Percentiles rank a stretch among this genome's conserved stretches.
These are phyloP conservation scores for Xylariaceae sp. DNA, from an alignment of 2,329 filamentous ascomycete genomes.

Conservation along the genomic window DNA sequence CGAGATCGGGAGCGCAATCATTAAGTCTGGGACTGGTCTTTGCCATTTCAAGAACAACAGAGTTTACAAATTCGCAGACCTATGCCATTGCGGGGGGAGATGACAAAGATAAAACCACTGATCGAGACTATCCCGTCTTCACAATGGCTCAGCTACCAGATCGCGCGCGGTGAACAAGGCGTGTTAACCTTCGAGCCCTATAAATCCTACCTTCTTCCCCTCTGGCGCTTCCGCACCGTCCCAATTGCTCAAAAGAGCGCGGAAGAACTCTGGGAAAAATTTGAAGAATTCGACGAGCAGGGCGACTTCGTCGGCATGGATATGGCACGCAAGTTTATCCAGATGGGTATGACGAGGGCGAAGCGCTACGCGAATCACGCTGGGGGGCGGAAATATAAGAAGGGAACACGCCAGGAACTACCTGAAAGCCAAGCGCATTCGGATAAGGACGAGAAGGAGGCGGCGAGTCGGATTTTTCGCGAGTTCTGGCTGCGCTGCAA, in stretches of 20 bases:
- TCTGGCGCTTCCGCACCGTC: slow-evolving; percentile 56
- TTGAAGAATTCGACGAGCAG: slow-evolving; percentile 46
- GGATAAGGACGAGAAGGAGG: slow-evolving; percentile 46
- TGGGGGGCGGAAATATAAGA: slow-evolving; percentile 53
- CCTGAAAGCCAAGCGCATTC: slow-evolving; percentile 41
- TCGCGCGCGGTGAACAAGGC: slow-evolving; percentile 57
- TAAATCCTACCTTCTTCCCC: slow-evolving; percentile 55
- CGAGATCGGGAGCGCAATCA: no score
- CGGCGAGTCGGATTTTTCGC: slow-evolving; percentile 46
- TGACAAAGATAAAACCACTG: no score
- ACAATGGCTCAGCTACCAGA: slow-evolving; percentile 49
- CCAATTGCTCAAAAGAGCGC: slow-evolving; percentile 50
- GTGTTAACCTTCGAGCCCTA: slow-evolving; percentile 62
- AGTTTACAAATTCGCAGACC: no score
- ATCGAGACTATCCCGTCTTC: slow-evolving; percentile 19
- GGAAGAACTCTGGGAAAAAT: slow-evolving; percentile 44
- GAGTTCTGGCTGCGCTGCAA: slow-evolving; percentile 46
- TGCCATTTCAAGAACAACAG: no score
- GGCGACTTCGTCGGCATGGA: slow-evolving; percentile 62
- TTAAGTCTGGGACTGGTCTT: no score
- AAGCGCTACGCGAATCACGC: slow-evolving; percentile 55
- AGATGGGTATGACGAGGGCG: slow-evolving; percentile 63
- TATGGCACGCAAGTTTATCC: slow-evolving; percentile 60
- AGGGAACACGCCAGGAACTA: slow-evolving; percentile 37
- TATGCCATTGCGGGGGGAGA: no score